Percentiles rank a stretch among this genome's conserved stretches.
Conservation (phyloP, 1,139 yeast species). For the Scheffersomyces cryptocercus region DNA sequence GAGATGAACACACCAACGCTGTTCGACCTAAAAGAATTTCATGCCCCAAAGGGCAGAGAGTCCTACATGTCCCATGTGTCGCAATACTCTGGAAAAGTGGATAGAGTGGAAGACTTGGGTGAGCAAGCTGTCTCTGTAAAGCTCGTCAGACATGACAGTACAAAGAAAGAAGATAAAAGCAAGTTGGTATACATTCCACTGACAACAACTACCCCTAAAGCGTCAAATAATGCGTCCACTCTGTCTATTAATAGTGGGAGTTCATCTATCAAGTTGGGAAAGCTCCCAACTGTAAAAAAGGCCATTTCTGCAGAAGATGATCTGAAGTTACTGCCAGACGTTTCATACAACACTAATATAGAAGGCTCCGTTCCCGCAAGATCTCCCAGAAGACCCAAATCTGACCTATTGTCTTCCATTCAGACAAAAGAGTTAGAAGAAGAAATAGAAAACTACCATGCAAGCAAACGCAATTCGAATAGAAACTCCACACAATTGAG, state of each 20-base stretch:
- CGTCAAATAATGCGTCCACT: slow-evolving; percentile 1
- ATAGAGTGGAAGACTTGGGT: slow-evolving; percentile 17
- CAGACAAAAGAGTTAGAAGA: slow-evolving; percentile 9
- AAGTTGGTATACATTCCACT: background rate
- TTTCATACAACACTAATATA: slow-evolving; percentile 35
- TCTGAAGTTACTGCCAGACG: slow-evolving; percentile 23
- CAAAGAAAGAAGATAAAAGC: background rate
- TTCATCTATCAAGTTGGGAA: slow-evolving; percentile 17
- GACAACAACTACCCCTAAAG: too few relatives aligned
- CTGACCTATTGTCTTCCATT: slow-evolving; percentile 16
- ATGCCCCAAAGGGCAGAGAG: slow-evolving; percentile 16
- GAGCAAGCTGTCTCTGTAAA: slow-evolving; percentile 11
- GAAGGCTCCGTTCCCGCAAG: slow-evolving; percentile 46
- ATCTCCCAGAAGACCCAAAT: slow-evolving; percentile 41
- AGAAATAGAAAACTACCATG: slow-evolving; percentile 14
- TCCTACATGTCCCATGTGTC: slow-evolving; percentile 29
- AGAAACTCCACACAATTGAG: slow-evolving; percentile 14
- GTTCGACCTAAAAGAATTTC: background rate
- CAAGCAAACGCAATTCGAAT: too few relatives aligned
- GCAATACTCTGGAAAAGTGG: slow-evolving; percentile 28
- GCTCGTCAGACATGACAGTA: slow-evolving; percentile 5
- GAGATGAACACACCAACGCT: too few relatives aligned
- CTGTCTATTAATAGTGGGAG: background rate
- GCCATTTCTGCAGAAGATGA: slow-evolving; percentile 2
- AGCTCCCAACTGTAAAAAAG: slow-evolving; percentile 16